A percentile compares a stretch with the other conserved stretches of the same genome.
Conservation (phyloP, 2,329 filamentous ascomycete genomes). For the Westerdykella aurantiaca region DNA sequence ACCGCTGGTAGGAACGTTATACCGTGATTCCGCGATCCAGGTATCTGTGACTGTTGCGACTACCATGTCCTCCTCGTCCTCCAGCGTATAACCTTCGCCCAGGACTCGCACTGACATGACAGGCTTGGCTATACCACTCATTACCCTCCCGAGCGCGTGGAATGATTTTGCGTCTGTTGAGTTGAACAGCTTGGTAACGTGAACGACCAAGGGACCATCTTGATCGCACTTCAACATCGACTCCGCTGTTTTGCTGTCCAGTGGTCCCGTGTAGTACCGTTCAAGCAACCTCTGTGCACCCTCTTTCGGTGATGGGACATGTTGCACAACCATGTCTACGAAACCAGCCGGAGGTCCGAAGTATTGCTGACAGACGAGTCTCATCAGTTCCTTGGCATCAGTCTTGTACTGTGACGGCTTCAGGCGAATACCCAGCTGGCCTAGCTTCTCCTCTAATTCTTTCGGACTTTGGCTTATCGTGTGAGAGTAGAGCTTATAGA, state of each 20-base stretch:
- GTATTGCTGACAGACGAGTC: conserved; percentile 88
- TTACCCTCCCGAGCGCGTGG: conserved; percentile 80
- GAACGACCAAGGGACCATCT: conserved; percentile 84
- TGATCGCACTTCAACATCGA: conserved; percentile 79
- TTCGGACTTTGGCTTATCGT: conserved; percentile 87
- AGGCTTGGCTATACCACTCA: conserved; percentile 83
- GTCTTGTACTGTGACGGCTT: conserved; percentile 90
- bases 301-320: conserved; percentile 79
- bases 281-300: conserved; percentile 72
- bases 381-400: conserved; percentile 83
- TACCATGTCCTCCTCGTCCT: conserved; percentile 97
- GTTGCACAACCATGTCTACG: conserved; percentile 89
- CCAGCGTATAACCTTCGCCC: conserved; percentile 90
- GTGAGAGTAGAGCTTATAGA: conserved; percentile 96
- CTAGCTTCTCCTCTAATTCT: conserved; percentile 73
- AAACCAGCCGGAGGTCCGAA: conserved; percentile 87
- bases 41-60: conserved; percentile 77
- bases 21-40: conserved; percentile 86
- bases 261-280: conserved; percentile 84
- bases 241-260: conserved; percentile 72
- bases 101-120: conserved; percentile 82
- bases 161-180: conserved; percentile 87
- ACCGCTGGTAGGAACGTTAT: conserved; percentile 86
- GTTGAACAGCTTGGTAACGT: conserved; percentile 90
- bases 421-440: conserved; percentile 71